phyloP scores from a whole-genome alignment of 1,284 basidiomycete species.

The Stygiomarasmius scandens region DNA sequence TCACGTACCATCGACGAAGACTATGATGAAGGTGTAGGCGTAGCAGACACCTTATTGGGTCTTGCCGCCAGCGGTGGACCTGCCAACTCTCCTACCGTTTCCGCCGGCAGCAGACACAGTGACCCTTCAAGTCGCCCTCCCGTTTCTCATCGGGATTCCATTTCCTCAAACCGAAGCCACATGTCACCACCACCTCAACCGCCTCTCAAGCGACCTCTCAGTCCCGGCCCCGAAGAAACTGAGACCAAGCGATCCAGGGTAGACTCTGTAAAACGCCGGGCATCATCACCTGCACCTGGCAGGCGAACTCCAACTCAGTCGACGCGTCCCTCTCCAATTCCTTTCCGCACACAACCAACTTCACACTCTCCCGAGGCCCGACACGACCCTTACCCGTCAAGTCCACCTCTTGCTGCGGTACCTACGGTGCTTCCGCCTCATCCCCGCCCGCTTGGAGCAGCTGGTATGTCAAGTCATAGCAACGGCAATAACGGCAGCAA shows the following conservation, averaged over 20 bases:
- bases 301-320: slow-evolving; percentile 55
- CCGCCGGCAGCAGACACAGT: slow-evolving; percentile 52
- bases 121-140: slow-evolving; percentile 51
- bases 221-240: slow-evolving; percentile 60
- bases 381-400: slow-evolving; percentile 53
- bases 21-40: slow-evolving; percentile 70
- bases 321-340: slow-evolving; percentile 70
- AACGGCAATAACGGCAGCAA: background rate
- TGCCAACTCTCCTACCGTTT: slow-evolving; percentile 54
- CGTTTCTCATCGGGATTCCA: slow-evolving; percentile 53
- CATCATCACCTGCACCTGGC: slow-evolving; percentile 52
- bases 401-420: slow-evolving; percentile 46
- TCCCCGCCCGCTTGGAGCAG: slow-evolving; percentile 64
- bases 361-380: slow-evolving; percentile 67
- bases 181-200: slow-evolving; percentile 48
- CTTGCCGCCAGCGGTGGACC: slow-evolving; percentile 42
- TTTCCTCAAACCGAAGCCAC: slow-evolving; percentile 56
- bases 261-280: slow-evolving; percentile 55
- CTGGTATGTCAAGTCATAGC: slow-evolving; percentile 28
- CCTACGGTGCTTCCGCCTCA: slow-evolving; percentile 67
- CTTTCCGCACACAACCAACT: slow-evolving; percentile 69
- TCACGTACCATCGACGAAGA: slow-evolving; percentile 76
- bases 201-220: slow-evolving; percentile 65
- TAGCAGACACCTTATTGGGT: slow-evolving; percentile 71
- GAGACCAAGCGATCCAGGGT: slow-evolving; percentile 67